These are phyloP conservation scores for Beverwykella pulmonaria DNA, from an alignment of 495 filamentous ascomycete species.

Conservation along the genomic window DNA sequence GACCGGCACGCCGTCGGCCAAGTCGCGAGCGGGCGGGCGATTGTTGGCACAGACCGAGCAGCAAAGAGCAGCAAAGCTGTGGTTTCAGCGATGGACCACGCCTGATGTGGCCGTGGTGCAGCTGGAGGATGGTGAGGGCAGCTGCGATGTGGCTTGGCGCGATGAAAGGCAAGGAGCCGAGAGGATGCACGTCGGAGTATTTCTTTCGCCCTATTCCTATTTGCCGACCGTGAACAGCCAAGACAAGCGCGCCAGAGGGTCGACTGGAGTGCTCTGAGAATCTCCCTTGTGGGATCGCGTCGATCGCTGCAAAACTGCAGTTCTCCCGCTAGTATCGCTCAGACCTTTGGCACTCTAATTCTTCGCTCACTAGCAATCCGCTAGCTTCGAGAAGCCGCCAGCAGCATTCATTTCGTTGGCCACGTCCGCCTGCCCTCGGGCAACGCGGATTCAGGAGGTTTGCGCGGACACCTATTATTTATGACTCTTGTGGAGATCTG, in stretches of 20 bases:
- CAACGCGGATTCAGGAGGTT: background rate
- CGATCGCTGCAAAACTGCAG: background rate
- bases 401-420: background rate
- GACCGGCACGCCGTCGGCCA: background rate
- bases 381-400: background rate
- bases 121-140: background rate
- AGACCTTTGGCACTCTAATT: background rate
- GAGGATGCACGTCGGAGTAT: conserved; percentile 1
- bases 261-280: background rate
- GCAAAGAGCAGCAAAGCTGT: background rate
- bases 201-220: background rate
- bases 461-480: background rate
- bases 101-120: background rate
- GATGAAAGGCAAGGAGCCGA: background rate
- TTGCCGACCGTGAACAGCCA: too few relatives aligned
- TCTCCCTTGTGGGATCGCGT: background rate
- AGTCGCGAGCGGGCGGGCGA: background rate
- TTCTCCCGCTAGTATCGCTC: background rate
- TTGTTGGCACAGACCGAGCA: background rate
- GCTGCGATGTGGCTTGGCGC: background rate
- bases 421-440: background rate
- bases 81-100: background rate
- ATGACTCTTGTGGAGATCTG: background rate
- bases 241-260: background rate
- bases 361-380: background rate